These are phyloP conservation scores for Crucihimalaya himalaica DNA, from an alignment of 345 rosid species.

Conservation along the genomic window DNA sequence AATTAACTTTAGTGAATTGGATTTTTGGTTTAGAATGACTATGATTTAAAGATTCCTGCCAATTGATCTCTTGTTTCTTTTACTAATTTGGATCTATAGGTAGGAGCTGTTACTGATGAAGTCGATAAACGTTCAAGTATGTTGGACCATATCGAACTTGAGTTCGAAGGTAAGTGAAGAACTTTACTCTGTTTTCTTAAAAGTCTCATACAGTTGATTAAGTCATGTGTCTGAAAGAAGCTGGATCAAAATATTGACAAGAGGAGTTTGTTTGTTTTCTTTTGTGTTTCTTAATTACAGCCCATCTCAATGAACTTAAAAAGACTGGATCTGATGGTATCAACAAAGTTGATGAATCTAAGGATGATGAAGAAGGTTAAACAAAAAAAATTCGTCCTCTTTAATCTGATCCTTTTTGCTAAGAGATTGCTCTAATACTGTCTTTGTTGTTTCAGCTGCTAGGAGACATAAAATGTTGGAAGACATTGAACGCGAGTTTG, in stretches of 20 bases:
- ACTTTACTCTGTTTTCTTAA: conserved; percentile 19
- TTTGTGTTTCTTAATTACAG: conserved; percentile 29
- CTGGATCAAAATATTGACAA: conserved; percentile 5
- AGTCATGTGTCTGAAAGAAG: conserved; percentile 6
- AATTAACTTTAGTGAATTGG: not conserved
- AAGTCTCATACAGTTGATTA: not conserved
- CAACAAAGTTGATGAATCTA: conserved; percentile 32
- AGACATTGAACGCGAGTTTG: conserved; percentile 36
- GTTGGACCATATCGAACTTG: conserved; percentile 38
- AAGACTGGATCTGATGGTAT: conserved; percentile 30
- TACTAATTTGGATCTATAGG: conserved; percentile 26
- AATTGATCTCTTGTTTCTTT: not conserved
- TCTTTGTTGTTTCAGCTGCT: conserved; percentile 28
- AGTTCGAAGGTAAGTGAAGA: conserved; percentile 32
- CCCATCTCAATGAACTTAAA: conserved; percentile 28
- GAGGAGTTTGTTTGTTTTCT: not conserved
- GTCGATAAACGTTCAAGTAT: conserved; percentile 23
- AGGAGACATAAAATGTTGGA: conserved; percentile 34
- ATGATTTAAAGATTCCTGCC: not conserved
- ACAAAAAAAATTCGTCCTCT: not conserved
- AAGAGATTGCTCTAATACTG: conserved; percentile 3
- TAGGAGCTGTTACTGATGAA: conserved; percentile 44
- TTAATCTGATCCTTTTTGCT: not conserved
- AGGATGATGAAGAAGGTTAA: conserved; percentile 30
- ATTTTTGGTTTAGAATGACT: not conserved